A percentile compares a stretch with the other conserved stretches of the same genome.
phyloP scores from a whole-genome alignment of 2,329 filamentous ascomycete species.

The Sclerotinia subarctica region DNA sequence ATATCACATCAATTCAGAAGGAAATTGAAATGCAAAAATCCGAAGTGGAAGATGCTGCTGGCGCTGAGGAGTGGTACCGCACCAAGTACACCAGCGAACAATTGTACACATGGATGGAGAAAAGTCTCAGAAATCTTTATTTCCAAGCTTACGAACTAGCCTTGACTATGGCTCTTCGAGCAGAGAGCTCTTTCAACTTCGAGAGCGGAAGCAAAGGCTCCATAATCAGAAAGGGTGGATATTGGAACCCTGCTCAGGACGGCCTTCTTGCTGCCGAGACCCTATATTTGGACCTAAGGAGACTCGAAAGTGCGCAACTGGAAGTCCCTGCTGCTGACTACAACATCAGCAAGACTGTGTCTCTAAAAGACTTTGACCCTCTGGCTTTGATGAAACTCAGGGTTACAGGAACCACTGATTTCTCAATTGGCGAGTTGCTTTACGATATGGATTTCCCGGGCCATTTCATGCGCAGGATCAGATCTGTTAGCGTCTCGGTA shows the following conservation, averaged over 20 bases:
- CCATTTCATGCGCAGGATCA: constrained; percentile 22
- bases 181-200: constrained; percentile 1
- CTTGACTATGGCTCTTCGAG: neutral
- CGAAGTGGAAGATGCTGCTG: neutral
- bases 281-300: constrained; percentile 8
- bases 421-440: constrained; percentile 19
- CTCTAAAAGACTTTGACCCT: constrained; percentile 12
- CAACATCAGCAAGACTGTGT: constrained; percentile 17
- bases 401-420: constrained; percentile 15
- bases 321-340: constrained; percentile 14
- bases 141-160: neutral
- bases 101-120: constrained; percentile 7
- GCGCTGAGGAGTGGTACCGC: neutral
- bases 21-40: neutral
- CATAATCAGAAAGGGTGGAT: neutral
- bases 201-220: neutral
- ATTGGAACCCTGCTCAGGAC: constrained; percentile 15
- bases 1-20: neutral
- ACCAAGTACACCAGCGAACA: constrained; percentile 3
- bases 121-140: neutral
- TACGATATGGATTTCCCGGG: constrained; percentile 22
- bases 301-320: constrained; percentile 7
- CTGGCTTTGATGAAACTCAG: constrained; percentile 18
- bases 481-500: constrained; percentile 10
- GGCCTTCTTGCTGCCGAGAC: constrained; percentile 19